These are phyloP conservation scores for Colletotrichum sp. DNA, from an alignment of 2,329 filamentous ascomycete species.

Conservation along the genomic window DNA sequence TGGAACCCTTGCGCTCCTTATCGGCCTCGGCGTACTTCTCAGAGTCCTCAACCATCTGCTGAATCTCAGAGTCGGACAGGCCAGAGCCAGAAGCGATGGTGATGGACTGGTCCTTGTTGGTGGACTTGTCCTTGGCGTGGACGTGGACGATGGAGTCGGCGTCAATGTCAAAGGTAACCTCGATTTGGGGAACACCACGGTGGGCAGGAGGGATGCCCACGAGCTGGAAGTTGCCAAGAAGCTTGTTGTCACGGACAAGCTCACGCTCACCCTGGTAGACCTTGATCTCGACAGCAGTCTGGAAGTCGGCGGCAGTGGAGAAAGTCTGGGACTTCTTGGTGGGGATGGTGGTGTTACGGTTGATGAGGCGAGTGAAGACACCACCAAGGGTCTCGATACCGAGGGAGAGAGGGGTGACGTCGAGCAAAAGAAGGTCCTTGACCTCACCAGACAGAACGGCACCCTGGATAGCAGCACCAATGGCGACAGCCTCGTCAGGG, in stretches of 20 bases:
- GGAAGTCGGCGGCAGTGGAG: slow-evolving; percentile 97
- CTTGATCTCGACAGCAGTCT: slow-evolving; percentile 99
- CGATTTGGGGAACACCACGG: slow-evolving; percentile 93
- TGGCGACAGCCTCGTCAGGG: slow-evolving; percentile 97
- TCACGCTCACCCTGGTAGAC: slow-evolving; percentile 99
- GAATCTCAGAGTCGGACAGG: slow-evolving; percentile 92
- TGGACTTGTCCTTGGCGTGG: slow-evolving; percentile 98
- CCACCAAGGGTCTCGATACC: slow-evolving; percentile 98
- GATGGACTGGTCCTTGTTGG: slow-evolving; percentile 99
- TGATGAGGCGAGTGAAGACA: slow-evolving; percentile 98
- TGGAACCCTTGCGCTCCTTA: slow-evolving; percentile 95
- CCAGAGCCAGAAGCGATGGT: slow-evolving; percentile 98
- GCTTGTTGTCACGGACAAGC: slow-evolving; percentile 97
- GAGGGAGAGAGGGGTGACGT: slow-evolving; percentile 94
- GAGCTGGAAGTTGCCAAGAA: slow-evolving; percentile 99
- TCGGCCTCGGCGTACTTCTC: slow-evolving; percentile 95
- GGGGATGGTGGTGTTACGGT: slow-evolving; percentile 98
- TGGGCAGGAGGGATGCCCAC: slow-evolving; percentile 95
- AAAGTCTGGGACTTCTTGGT: slow-evolving; percentile 99
- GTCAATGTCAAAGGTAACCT: slow-evolving; percentile 99
- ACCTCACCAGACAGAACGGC: slow-evolving; percentile 96
- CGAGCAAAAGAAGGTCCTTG: slow-evolving; percentile 92
- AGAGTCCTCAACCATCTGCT: slow-evolving; percentile 97
- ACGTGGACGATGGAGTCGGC: slow-evolving; percentile 98
- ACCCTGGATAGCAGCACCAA: slow-evolving; percentile 96